Evolutionary conservation across 768 basidiomycete species (phyloP).

Genomic region (Kwoniella pini): DNA sequence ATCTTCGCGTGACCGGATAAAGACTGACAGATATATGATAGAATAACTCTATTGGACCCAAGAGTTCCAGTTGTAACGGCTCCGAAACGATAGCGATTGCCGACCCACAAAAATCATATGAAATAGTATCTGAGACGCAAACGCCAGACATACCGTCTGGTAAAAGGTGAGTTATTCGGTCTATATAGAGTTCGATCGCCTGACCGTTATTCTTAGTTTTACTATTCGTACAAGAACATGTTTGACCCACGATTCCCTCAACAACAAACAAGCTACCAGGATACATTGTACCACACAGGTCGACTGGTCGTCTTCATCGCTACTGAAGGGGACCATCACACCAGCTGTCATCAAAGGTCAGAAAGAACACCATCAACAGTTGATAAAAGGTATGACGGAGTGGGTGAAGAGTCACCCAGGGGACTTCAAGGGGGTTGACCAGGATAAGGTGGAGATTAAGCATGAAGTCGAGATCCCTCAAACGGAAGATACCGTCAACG

Average conservation of each 20-base stretch:
- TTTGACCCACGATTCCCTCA: conserved; percentile 21
- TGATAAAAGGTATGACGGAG: conserved; percentile 7
- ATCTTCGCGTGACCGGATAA: no score
- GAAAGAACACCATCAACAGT: conserved; percentile 26
- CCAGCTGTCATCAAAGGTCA: conserved; percentile 42
- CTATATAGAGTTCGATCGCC: neutral
- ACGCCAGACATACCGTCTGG: conserved; percentile 36
- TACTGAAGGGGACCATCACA: conserved; percentile 32
- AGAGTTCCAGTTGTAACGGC: conserved; percentile 29
- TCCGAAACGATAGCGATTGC: conserved; percentile 21
- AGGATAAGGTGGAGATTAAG: neutral
- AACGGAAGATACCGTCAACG: neutral
- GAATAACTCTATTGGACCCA: conserved; percentile 36
- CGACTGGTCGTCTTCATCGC: conserved; percentile 29
- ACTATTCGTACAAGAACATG: conserved; percentile 29
- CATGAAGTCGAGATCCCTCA: neutral
- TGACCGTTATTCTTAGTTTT: conserved; percentile 18
- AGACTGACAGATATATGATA: no score
- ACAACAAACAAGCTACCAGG: conserved; percentile 26
- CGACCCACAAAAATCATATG: conserved; percentile 25
- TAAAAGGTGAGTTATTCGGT: conserved; percentile 28
- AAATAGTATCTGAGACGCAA: conserved; percentile 32
- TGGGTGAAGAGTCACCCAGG: conserved; percentile 30
- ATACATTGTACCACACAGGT: conserved; percentile 33
- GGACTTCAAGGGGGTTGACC: conserved; percentile 17